Evolutionary conservation across 2,329 filamentous ascomycete species (phyloP).

Genomic region (Ophiostoma novo-ulmi): DNA sequence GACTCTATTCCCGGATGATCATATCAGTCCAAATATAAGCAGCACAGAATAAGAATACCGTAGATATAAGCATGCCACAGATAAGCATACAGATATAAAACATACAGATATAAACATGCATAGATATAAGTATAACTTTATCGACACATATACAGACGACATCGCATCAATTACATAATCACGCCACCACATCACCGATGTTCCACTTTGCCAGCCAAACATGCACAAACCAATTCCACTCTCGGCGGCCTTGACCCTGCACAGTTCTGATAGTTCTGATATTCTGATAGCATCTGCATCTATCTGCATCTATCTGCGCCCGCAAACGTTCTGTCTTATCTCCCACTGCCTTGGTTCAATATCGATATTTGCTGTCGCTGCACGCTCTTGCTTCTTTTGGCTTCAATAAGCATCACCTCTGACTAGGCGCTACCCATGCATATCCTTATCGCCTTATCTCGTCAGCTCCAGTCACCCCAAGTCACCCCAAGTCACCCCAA

Average conservation of each 20-base stretch:
- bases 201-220: not conserved
- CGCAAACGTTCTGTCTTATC: not conserved
- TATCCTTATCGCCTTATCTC: not conserved
- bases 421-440: not conserved
- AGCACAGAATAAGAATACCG: not conserved
- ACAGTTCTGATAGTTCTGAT: not conserved
- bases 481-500: too few relatives aligned
- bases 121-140: not conserved
- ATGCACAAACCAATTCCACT: not conserved
- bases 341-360: not conserved
- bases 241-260: constrained; percentile 1
- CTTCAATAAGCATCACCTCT: not conserved
- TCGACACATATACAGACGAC: too few relatives aligned
- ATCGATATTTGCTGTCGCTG: not conserved
- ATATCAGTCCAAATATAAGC: not conserved
- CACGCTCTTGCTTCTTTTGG: not conserved
- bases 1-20: not conserved
- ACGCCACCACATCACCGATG: not conserved
- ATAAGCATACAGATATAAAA: not conserved
- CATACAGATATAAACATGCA: not conserved
- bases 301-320: not conserved
- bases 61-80: not conserved
- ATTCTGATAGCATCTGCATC: not conserved
- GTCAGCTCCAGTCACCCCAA: not conserved
- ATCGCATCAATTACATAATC: not conserved